Percentiles rank a stretch among this genome's conserved stretches.
Evolutionary conservation across 2,329 filamentous ascomycete species (phyloP).

Genomic region (Fusarium sp.): DNA sequence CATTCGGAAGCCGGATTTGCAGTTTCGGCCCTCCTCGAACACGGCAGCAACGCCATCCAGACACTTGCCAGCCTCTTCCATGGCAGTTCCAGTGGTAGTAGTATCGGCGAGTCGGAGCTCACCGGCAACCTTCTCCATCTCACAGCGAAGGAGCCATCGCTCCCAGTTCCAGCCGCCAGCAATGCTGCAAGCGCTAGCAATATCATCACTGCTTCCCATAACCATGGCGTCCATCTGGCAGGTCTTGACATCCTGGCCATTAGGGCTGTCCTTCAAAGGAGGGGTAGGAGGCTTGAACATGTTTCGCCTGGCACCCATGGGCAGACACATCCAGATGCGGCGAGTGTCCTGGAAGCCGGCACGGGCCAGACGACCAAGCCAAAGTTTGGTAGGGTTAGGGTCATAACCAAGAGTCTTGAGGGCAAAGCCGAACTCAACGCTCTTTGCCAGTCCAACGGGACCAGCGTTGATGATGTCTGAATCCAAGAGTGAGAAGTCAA

Average conservation of each 20-base stretch:
- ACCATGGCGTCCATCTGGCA: slow-evolving; percentile 70
- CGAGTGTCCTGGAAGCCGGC: slow-evolving; percentile 84
- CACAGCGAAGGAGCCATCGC: slow-evolving; percentile 90
- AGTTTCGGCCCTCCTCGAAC: slow-evolving; percentile 70
- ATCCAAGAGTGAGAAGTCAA: slow-evolving; percentile 92
- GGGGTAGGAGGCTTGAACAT: slow-evolving; percentile 45
- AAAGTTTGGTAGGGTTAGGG: slow-evolving; percentile 81
- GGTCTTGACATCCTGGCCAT: slow-evolving; percentile 54
- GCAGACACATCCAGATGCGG: slow-evolving; percentile 88
- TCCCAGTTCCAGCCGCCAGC: slow-evolving; percentile 94
- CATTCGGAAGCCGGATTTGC: slow-evolving; percentile 68
- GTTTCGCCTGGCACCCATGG: slow-evolving; percentile 70
- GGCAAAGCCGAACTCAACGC: slow-evolving; percentile 90
- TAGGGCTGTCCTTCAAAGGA: slow-evolving; percentile 48
- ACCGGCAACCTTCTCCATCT: slow-evolving; percentile 81
- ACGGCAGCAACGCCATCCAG: slow-evolving; percentile 69
- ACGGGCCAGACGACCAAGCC: slow-evolving; percentile 76
- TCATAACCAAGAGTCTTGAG: slow-evolving; percentile 93
- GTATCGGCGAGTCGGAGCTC: slow-evolving; percentile 67
- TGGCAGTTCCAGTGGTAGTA: slow-evolving; percentile 60
- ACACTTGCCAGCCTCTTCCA: slow-evolving; percentile 66
- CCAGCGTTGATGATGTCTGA: slow-evolving; percentile 89
- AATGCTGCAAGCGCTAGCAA: slow-evolving; percentile 80
- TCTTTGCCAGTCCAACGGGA: slow-evolving; percentile 80
- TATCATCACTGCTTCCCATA: slow-evolving; percentile 73